Evolutionary conservation across 805 yeast species (phyloP).

Genomic region (Maudiozyma barnettii): DNA sequence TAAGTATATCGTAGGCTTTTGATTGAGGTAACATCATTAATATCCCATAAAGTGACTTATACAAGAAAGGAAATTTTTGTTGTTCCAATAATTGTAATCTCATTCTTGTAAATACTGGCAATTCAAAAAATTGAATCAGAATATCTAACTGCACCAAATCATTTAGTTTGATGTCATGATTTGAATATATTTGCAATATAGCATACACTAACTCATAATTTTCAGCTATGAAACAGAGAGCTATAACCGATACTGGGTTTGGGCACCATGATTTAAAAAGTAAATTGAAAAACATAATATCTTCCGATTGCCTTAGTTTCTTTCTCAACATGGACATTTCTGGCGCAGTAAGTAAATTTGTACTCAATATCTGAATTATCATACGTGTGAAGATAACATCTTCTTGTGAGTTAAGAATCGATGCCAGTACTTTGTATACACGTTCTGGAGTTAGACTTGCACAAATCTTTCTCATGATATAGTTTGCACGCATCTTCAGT

Average conservation of each 20-base stretch:
- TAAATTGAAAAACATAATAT: constrained; percentile 59
- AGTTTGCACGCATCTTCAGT: constrained; percentile 66
- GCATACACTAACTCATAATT: constrained; percentile 80
- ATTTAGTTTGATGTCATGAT: constrained; percentile 63
- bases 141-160: constrained; percentile 81
- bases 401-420: constrained; percentile 50
- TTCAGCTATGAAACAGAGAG: constrained; percentile 77
- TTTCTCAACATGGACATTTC: constrained; percentile 65
- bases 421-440: constrained; percentile 71
- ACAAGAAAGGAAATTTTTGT: constrained; percentile 65
- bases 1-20: constrained; percentile 73
- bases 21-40: constrained; percentile 93
- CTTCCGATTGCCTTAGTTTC: constrained; percentile 58
- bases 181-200: constrained; percentile 72
- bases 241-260: constrained; percentile 79
- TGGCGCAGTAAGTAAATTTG: constrained; percentile 75
- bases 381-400: constrained; percentile 65
- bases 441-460: constrained; percentile 72
- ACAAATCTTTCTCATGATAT: constrained; percentile 77
- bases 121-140: constrained; percentile 79
- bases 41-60: constrained; percentile 83
- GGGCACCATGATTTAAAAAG: constrained; percentile 87
- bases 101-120: constrained; percentile 82
- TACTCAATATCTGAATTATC: constrained; percentile 80
- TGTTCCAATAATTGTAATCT: constrained; percentile 87